These are phyloP conservation scores for Fennellomyces sp. DNA, from an alignment of 371 early-diverging fungal genomes.

Conservation along the genomic window DNA sequence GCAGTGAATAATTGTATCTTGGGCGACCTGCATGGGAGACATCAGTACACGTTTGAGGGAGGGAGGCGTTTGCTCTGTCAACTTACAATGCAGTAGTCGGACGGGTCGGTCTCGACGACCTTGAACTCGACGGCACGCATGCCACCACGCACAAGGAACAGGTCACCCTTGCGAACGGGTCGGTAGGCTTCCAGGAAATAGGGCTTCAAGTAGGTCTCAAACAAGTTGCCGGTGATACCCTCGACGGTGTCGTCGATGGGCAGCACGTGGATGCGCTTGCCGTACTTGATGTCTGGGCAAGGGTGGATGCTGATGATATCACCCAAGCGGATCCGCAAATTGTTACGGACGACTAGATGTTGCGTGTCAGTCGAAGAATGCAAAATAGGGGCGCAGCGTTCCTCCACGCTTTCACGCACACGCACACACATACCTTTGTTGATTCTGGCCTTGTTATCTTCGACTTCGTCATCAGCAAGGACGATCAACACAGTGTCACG, in stretches of 20 bases:
- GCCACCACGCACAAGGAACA: slow-evolving; percentile 95
- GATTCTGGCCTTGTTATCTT: slow-evolving; percentile 93
- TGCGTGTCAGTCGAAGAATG: background rate
- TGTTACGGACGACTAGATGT: slow-evolving; percentile 92
- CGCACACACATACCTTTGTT: slow-evolving; percentile 75
- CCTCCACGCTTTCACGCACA: background rate
- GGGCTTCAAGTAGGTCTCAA: slow-evolving; percentile 97
- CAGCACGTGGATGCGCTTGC: slow-evolving; percentile 93
- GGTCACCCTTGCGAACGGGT: slow-evolving; percentile 94
- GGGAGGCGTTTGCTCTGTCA: background rate
- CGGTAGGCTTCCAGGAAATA: slow-evolving; percentile 97
- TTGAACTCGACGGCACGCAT: slow-evolving; percentile 99
- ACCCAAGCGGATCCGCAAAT: slow-evolving; percentile 96
- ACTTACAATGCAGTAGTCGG: slow-evolving; percentile 95
- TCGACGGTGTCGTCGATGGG: slow-evolving; percentile 99
- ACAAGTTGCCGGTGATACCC: slow-evolving; percentile 96
- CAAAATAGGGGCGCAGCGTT: background rate
- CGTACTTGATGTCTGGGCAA: slow-evolving; percentile 95
- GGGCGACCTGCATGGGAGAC: slow-evolving; percentile 89
- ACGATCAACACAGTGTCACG: slow-evolving; percentile 96
- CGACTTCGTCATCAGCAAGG: slow-evolving; percentile 89
- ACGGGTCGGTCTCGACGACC: slow-evolving; percentile 96
- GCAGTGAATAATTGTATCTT: slow-evolving; percentile 98
- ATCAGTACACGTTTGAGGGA: slow-evolving; percentile 29
- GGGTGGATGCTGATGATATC: slow-evolving; percentile 98